Base-by-base conservation (phyloP, 305 asterid genomes). In the Ilex paraguariensis region DNA sequence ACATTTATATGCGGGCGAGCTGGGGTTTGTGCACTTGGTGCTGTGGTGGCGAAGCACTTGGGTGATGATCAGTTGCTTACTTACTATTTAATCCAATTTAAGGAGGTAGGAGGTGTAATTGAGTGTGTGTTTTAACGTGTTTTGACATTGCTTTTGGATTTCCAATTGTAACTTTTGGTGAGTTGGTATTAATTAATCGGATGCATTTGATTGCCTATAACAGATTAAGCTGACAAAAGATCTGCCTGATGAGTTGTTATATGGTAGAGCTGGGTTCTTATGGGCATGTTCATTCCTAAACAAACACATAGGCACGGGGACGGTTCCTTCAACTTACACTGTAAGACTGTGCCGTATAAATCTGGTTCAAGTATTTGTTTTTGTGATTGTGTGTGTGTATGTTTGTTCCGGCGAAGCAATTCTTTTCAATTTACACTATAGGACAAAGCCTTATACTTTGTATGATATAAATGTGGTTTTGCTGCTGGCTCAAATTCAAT, bases 1-100 rank as follows among this genome's bases (percentile, higher is more conserved):
- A 79, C 85, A 10, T 88, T 86, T 69, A 44, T 86, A 44, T 74
- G 85, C 64, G 96, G 96, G 65, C 74, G 86, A 73, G 83, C 72
- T 62, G 92, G 96, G 32, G 83, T 84, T 33, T 86, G 82, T 75
- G 90, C 96, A 6, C 72, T 88, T 12, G 96, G 95, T 66, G 95
- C 96, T 9, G 90, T 77, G 9, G 87, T 79, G 61, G 84, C 96
- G 13, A 84, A 81, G 68, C 48, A 75, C 71, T 57, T 57, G 67
- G 84, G 78, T 33, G 77, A 82, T 49, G 84, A 75, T 59, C 66
- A 66, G 69, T 70, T 78, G 69, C 63, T 68, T 56, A 36, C 62
- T 6, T 57, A 82, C 77, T 84, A 80, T 76, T 42, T 84, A 61
- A 54, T 79, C 63, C 77, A 80, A 63, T 86, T 86, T 57, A 82